Evolutionary conservation across 495 filamentous ascomycete genomes (phyloP).

Genomic region (Podospora conica): DNA sequence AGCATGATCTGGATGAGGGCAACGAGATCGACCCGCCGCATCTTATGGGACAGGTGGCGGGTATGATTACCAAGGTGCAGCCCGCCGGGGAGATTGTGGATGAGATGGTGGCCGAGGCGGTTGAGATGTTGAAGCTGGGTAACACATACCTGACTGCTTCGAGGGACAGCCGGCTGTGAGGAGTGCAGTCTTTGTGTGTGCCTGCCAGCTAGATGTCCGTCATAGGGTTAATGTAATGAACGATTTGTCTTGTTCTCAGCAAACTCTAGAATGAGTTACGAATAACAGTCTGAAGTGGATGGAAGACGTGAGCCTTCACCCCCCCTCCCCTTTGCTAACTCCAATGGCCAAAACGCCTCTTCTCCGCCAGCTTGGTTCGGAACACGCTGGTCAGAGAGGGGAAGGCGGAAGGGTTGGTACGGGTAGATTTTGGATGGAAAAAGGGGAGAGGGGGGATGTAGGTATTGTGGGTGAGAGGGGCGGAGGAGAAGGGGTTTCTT

Average conservation of each 20-base stretch:
- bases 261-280: neutral
- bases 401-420: neutral
- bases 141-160: constrained; percentile 39
- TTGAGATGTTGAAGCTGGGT: constrained; percentile 57
- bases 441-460: neutral
- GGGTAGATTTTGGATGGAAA: neutral
- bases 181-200: neutral
- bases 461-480: too few species aligned
- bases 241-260: neutral
- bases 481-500: too few species aligned
- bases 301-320: too few species aligned
- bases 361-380: neutral
- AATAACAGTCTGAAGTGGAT: neutral
- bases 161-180: constrained; percentile 40
- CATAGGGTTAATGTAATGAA: neutral
- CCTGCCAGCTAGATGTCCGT: neutral
- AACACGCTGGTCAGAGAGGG: neutral
- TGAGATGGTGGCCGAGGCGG: constrained; percentile 80
- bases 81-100: constrained; percentile 76
- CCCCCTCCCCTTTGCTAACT: too few species aligned
- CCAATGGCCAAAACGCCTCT: too few species aligned
- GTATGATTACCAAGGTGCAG: constrained; percentile 62
- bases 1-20: constrained; percentile 70
- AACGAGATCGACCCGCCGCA: constrained; percentile 75
- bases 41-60: constrained; percentile 92